phyloP scores from a whole-genome alignment of 2,329 filamentous ascomycete species.

The Neofusicoccum parvum region DNA sequence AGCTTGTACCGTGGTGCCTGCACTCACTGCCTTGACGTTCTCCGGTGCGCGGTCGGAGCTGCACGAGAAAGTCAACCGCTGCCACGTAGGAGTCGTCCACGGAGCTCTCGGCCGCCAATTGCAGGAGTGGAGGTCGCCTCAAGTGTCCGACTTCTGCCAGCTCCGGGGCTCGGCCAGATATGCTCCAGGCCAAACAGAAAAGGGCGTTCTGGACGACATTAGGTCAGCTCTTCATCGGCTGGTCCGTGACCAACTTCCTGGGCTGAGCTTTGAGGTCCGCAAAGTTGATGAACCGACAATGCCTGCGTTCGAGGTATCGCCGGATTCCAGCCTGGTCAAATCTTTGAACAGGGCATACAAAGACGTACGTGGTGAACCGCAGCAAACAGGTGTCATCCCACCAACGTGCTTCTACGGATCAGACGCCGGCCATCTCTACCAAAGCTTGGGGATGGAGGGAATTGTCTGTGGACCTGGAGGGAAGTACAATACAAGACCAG shows the following conservation, averaged over 20 bases:
- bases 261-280: not conserved
- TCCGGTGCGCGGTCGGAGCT: not conserved
- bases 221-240: not conserved
- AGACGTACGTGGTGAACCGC: not conserved
- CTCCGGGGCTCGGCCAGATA: not conserved
- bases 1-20: not conserved
- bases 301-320: not conserved
- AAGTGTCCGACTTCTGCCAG: not conserved
- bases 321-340: not conserved
- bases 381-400: not conserved
- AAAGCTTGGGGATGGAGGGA: not conserved
- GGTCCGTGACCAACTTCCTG: not conserved
- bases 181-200: not conserved
- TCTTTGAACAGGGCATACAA: not conserved
- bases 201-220: not conserved
- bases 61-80: not conserved
- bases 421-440: not conserved
- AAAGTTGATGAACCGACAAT: not conserved
- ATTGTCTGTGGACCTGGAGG: not conserved
- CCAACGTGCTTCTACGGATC: not conserved
- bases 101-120: not conserved
- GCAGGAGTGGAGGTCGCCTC: not conserved
- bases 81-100: not conserved
- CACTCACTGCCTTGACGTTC: not conserved
- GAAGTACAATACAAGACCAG: not conserved